A percentile compares a stretch with the other conserved stretches of the same genome.
These are phyloP conservation scores for Plectosphaerella plurivora DNA, from an alignment of 2,329 filamentous ascomycete genomes.

Conservation along the genomic window DNA sequence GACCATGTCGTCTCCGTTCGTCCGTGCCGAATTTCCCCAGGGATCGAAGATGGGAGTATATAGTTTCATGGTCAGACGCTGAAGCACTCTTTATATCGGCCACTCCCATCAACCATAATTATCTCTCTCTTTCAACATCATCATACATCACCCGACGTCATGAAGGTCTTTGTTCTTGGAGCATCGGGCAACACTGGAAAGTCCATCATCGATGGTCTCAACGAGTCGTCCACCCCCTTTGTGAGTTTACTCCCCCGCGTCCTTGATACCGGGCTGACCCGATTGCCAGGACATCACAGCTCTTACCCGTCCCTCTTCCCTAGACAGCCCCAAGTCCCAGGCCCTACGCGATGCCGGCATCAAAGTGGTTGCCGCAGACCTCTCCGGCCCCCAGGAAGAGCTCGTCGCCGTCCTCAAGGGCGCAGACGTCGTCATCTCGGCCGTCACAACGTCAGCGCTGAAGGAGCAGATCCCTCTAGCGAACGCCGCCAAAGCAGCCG, in stretches of 20 bases:
- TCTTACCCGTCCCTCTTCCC: conserved; percentile 39
- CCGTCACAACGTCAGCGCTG: conserved; percentile 27
- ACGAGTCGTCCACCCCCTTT: conserved; percentile 22
- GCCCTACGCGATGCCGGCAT: conserved; percentile 36
- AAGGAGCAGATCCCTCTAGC: conserved; percentile 39
- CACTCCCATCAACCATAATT: too few species aligned
- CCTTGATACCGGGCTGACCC: neutral
- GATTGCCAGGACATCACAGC: conserved; percentile 39
- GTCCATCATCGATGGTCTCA: conserved; percentile 30
- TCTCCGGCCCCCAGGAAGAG: conserved; percentile 24
- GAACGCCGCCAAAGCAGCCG: conserved; percentile 41
- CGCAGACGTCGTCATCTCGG: conserved; percentile 36
- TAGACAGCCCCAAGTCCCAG: conserved; percentile 37
- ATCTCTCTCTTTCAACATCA: neutral
- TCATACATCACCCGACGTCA: neutral
- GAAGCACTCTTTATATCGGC: too few species aligned
- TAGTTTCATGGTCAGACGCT: too few species aligned
- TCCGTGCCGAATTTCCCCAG: too few species aligned
- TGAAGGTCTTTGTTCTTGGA: conserved; percentile 29
- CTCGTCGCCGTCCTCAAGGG: conserved; percentile 5
- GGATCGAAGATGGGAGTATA: too few species aligned
- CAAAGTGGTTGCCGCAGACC: conserved; percentile 35
- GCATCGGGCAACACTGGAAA: conserved; percentile 36
- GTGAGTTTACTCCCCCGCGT: conserved; percentile 12
- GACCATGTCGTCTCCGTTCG: too few species aligned